These are phyloP conservation scores for Ammopiptanthus mongolicus DNA, from an alignment of 306 rosid species.

Conservation along the genomic window DNA sequence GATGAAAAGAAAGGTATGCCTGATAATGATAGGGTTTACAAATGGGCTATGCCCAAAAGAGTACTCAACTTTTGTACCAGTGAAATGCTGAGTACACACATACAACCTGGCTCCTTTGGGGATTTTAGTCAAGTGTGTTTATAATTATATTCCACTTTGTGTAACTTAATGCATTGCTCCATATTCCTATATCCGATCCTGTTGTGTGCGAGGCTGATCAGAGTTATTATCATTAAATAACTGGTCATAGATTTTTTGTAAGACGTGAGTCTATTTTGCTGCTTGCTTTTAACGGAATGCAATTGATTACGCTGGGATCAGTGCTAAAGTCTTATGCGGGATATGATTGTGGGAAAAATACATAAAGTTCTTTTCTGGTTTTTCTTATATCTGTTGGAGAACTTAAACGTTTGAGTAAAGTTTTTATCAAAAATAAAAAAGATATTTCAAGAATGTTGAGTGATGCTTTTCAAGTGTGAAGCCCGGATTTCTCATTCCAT, in stretches of 20 bases:
- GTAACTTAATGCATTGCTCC: not conserved
- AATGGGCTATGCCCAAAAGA: not conserved
- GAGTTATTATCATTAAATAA: too few species aligned
- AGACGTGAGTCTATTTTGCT: not conserved
- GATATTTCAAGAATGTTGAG: not conserved
- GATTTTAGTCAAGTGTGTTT: not conserved
- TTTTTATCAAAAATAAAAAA: too few species aligned
- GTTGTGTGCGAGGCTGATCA: too few species aligned
- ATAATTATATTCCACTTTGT: not conserved
- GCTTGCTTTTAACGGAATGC: not conserved
- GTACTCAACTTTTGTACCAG: not conserved
- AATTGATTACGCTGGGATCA: not conserved
- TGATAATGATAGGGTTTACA: not conserved
- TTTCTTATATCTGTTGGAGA: too few species aligned
- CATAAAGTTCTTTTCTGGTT: not conserved
- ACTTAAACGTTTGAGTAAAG: too few species aligned
- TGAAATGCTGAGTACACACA: not conserved
- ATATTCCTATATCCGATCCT: too few species aligned
- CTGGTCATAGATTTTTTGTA: too few species aligned
- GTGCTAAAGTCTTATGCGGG: not conserved
- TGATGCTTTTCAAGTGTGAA: not conserved
- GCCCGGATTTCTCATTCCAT: not conserved
- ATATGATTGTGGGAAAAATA: not conserved
- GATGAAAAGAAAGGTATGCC: slow-evolving; percentile 91
- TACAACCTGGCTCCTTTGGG: not conserved